A percentile compares a stretch with the other conserved stretches of the same genome.
phyloP scores from a whole-genome alignment of 2,329 filamentous ascomycete species.

The Ascochyta fabae region DNA sequence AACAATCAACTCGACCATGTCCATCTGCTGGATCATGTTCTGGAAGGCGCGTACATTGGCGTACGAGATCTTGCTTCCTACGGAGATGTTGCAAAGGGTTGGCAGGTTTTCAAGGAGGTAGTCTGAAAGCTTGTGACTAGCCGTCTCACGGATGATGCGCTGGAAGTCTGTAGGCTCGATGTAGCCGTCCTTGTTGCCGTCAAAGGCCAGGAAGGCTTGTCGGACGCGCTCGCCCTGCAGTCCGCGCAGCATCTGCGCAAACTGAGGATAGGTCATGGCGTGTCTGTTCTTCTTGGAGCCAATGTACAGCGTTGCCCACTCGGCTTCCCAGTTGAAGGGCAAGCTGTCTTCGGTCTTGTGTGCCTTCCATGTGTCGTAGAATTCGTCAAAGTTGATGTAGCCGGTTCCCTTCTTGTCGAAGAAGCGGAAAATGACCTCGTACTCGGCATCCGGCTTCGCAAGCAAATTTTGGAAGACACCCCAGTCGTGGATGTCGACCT shows the following conservation, averaged over 20 bases:
- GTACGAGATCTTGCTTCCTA: conserved; percentile 93
- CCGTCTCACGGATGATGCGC: conserved; percentile 92
- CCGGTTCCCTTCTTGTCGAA: conserved; percentile 89
- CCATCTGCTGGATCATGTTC: conserved; percentile 98
- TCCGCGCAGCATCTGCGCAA: conserved; percentile 96
- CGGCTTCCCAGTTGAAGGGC: conserved; percentile 95
- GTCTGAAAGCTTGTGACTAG: conserved; percentile 95
- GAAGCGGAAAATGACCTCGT: conserved; percentile 96
- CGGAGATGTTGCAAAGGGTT: conserved; percentile 92
- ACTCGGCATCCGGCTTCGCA: conserved; percentile 93
- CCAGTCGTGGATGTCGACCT: conserved; percentile 85
- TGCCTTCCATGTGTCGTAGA: conserved; percentile 82
- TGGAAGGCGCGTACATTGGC: conserved; percentile 97
- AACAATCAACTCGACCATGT: conserved; percentile 92
- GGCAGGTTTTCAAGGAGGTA: conserved; percentile 90
- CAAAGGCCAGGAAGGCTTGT: conserved; percentile 91
- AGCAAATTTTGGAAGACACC: conserved; percentile 92
- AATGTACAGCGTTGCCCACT: conserved; percentile 95
- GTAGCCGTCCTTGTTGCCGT: conserved; percentile 90
- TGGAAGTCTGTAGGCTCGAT: conserved; percentile 96
- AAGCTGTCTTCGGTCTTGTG: conserved; percentile 87
- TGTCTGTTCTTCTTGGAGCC: conserved; percentile 87
- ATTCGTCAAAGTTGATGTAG: conserved; percentile 86
- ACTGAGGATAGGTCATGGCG: conserved; percentile 92
- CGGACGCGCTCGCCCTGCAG: conserved; percentile 94